These are phyloP conservation scores for Aureobasidium sp. DNA, from an alignment of 2,329 filamentous ascomycete genomes.

Conservation along the genomic window DNA sequence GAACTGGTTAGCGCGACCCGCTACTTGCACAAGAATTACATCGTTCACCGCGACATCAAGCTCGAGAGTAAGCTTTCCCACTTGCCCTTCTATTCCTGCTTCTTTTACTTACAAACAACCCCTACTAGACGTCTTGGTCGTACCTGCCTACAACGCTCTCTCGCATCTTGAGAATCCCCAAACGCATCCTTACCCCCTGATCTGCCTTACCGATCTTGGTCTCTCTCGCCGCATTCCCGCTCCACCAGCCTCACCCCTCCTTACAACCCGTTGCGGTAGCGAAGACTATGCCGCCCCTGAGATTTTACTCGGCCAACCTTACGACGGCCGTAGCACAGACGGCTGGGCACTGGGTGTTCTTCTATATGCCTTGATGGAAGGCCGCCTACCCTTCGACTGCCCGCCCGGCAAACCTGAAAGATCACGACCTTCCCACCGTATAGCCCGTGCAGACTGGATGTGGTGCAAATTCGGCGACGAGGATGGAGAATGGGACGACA, in stretches of 20 bases:
- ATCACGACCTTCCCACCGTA: slow-evolving; percentile 74
- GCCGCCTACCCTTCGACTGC: slow-evolving; percentile 87
- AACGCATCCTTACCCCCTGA: slow-evolving; percentile 71
- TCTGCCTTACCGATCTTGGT: slow-evolving; percentile 86
- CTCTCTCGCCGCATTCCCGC: slow-evolving; percentile 74
- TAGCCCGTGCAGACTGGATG: slow-evolving; percentile 89
- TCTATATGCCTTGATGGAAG: slow-evolving; percentile 87
- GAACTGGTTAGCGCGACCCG: slow-evolving; percentile 79
- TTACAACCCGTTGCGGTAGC: slow-evolving; percentile 90
- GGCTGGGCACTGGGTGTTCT: slow-evolving; percentile 93
- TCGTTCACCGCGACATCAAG: slow-evolving; percentile 96
- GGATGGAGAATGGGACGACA: slow-evolving; percentile 79
- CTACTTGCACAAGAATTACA: slow-evolving; percentile 77
- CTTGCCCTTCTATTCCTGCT: neutral
- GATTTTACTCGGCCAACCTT: slow-evolving; percentile 89
- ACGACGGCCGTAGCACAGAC: slow-evolving; percentile 86
- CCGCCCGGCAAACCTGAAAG: slow-evolving; percentile 71
- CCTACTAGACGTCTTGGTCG: slow-evolving; percentile 75
- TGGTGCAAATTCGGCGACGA: slow-evolving; percentile 82
- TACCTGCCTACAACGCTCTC: slow-evolving; percentile 61
- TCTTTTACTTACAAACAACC: neutral
- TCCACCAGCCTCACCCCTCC: slow-evolving; percentile 68
- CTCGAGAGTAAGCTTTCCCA: slow-evolving; percentile 69
- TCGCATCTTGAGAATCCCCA: slow-evolving; percentile 60
- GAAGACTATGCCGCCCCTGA: slow-evolving; percentile 97